Evolutionary conservation across 257 asterid genomes (phyloP), one percentile per base, ranked within the genome.

Genomic region (Echium plantagineum): DNA sequence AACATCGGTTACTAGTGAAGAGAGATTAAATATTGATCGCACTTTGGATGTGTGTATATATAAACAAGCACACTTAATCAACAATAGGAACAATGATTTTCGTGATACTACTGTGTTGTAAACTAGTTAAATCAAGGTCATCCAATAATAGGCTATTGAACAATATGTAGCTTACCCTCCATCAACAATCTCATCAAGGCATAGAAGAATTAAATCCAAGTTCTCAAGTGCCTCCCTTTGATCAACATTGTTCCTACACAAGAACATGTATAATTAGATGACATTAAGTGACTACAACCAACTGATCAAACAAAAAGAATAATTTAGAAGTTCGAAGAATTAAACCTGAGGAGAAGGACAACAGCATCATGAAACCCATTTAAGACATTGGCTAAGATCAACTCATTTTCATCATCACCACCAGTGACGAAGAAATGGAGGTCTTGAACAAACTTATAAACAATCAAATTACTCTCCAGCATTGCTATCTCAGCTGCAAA

Each of bases 101-200:
- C 7, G 46, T 35, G 9, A 42, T 42, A 42, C 49, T 42, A 42
- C 16, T 12, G 49, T 42, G 49, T 42, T 10, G 49, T 42, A 42
- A 42, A 8, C 15, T 35, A 35, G 47, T 1, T 7, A 35, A 35
- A 35, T 35, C 2, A 10, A 42, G 49, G 17, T 5, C 17, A 42
- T 42, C 49, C 16, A 42, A 42, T 15, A 42, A 12, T 42, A 10
- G 49, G 49, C 5, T 42, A 10, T 42, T 42, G 49, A 42, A 10
- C 12, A 3, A 12, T 38, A 66, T 62, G 48, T 21, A 61, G 61
- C 94, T 42, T 72, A 93, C 95, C 97, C 97, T 69, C 98, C 95
- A 70, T 89, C 98, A 63, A 89, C 89, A 66, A 89, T 89, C 74
- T 84, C 98, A 20, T 93, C 98, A 64, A 93, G 90, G 86, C 96